These are phyloP conservation scores for Coccomyxa subellipsoidea DNA, from an alignment of 163 green algal species.

Conservation along the genomic window DNA sequence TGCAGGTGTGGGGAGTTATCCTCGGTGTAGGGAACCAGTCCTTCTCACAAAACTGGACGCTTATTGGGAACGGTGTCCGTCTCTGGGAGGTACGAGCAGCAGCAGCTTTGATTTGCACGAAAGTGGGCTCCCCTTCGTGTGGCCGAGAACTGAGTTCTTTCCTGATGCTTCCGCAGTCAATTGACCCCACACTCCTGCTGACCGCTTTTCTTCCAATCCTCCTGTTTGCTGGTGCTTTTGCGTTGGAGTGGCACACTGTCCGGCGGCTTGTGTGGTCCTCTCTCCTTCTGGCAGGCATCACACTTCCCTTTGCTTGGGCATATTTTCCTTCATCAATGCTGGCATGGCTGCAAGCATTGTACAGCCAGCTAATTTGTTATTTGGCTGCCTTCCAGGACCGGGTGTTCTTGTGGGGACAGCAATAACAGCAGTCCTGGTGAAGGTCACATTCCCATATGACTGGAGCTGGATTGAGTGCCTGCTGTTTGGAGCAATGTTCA, in stretches of 20 bases:
- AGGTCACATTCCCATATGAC: slow-evolving; percentile 56
- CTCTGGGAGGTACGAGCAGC: slow-evolving; percentile 6
- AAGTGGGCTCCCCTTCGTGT: neutral
- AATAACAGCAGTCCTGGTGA: slow-evolving; percentile 45
- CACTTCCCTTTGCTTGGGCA: too few species aligned
- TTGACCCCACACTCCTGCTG: slow-evolving; percentile 38
- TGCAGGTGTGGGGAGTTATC: slow-evolving; percentile 7
- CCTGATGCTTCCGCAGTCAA: slow-evolving; percentile 6
- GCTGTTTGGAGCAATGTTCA: slow-evolving; percentile 55
- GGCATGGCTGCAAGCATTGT: too few species aligned
- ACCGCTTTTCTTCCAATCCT: slow-evolving; percentile 46
- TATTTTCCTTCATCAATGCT: too few species aligned
- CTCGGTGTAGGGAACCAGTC: slow-evolving; percentile 3
- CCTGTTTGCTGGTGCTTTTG: slow-evolving; percentile 40
- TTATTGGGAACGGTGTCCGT: neutral
- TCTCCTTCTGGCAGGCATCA: slow-evolving; percentile 6
- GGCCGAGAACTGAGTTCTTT: neutral
- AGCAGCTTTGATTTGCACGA: neutral
- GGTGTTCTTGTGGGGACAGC: slow-evolving; percentile 44
- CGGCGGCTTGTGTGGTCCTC: slow-evolving; percentile 29
- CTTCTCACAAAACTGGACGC: neutral
- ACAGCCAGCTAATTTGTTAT: neutral
- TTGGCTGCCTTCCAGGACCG: slow-evolving; percentile 24
- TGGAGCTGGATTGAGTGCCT: slow-evolving; percentile 56
- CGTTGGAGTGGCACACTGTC: slow-evolving; percentile 48